Base-by-base conservation (phyloP, 176 grass and related monocot genomes). In the Coix lacrymajobi region DNA sequence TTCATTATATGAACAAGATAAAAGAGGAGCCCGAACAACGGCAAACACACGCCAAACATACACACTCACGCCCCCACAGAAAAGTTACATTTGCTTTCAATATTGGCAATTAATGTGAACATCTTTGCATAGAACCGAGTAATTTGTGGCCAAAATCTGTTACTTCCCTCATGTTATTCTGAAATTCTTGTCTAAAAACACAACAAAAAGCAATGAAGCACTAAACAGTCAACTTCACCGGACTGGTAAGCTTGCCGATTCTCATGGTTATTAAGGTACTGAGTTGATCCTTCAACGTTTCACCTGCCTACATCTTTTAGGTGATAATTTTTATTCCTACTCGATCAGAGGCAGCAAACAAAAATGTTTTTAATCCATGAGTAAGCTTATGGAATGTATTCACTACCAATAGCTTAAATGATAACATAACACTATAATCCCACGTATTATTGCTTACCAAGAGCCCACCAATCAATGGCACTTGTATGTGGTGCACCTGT, bases 391-490 rank as follows among this genome's bases (percentile, higher is more conserved):
- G 20, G 34, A 40, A 75, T 1, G 20, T 15, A n/a, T 32, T 49
- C 51, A 86, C 39, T 8, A 31, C 10, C 17, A 51, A 51, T 41
- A 76, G 7, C 8, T 24, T 24, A 52, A 52, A 54, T 52, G 11
- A 73, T 83, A 19, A 62, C 51, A 51, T 62, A 74, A 66, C 26
- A 29, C 14, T 30, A 49, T 10, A 84, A 61, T 30, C 26, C 10
- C 26, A 78, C 49, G 15, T 10, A 63, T 62, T 80, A 70, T 67
- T 85, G n/a, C 79, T 86, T 92, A 99, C 96, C 96, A 73, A 99
- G 87, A 86, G 93, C 83, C 96, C 96, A 99, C 96, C 93, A 99
- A 87, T 99, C 96, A 81, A 99, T 94, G 28, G 93, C 96, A 84
- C 93, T 96, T 66, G 89, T 99, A 87, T 99, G 96, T 29, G 77